These are phyloP conservation scores for Trametes cingulata DNA, from an alignment of 768 basidiomycete species.

Conservation along the genomic window DNA sequence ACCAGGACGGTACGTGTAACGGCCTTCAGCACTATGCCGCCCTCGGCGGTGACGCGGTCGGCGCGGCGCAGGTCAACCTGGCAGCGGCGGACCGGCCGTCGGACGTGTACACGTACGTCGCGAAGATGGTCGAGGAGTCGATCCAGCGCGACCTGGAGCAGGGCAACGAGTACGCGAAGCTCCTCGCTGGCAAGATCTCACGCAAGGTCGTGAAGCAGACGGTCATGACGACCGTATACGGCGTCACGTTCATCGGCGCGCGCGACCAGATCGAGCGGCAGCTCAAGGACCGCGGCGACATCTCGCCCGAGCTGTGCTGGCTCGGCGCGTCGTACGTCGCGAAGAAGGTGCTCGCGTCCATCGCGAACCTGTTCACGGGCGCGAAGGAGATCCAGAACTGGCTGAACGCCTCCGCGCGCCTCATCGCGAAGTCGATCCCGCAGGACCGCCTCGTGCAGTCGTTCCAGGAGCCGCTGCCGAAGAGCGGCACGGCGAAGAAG, in stretches of 20 bases:
- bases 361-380: constrained; percentile 91
- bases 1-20: constrained; percentile 98
- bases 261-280: constrained; percentile 93
- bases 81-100: constrained; percentile 81
- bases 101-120: constrained; percentile 94
- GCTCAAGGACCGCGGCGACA: constrained; percentile 71
- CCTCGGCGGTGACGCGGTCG: constrained; percentile 86
- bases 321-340: constrained; percentile 76
- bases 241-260: constrained; percentile 94
- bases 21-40: constrained; percentile 99
- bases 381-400: constrained; percentile 91
- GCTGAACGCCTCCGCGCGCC: constrained; percentile 79
- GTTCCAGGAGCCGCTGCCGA: constrained; percentile 31
- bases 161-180: constrained; percentile 49
- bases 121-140: constrained; percentile 75
- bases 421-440: constrained; percentile 87
- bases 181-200: constrained; percentile 76
- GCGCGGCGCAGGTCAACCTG: constrained; percentile 92
- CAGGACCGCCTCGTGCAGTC: constrained; percentile 59
- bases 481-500: constrained; percentile 14
- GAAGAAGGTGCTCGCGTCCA: constrained; percentile 74
- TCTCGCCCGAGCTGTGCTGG: constrained; percentile 77
- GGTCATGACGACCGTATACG: constrained; percentile 99
- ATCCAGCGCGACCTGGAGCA: constrained; percentile 57
- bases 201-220: constrained; percentile 99